Conservation (phyloP, 345 rosid species). For the Bretschneidera sinensis region DNA sequence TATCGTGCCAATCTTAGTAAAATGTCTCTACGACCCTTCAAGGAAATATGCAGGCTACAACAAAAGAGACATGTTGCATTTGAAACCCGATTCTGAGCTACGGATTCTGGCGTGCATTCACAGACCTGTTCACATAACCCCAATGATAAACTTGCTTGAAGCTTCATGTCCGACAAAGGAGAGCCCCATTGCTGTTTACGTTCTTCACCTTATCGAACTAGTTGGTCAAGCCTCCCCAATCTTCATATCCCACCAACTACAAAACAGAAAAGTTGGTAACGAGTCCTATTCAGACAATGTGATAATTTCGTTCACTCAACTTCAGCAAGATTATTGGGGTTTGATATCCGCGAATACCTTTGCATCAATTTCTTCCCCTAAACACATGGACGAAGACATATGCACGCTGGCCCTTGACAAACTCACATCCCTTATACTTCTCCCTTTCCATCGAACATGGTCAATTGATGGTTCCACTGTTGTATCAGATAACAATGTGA, state of each 20-base stretch:
- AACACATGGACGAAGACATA: slow-evolving; percentile 55
- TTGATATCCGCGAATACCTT: slow-evolving; percentile 21
- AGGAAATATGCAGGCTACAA: slow-evolving; percentile 46
- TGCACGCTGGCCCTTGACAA: slow-evolving; percentile 52
- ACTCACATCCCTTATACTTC: slow-evolving; percentile 37
- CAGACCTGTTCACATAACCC: slow-evolving; percentile 30
- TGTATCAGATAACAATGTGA: slow-evolving; percentile 24
- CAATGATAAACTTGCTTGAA: slow-evolving; percentile 32
- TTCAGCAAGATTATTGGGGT: slow-evolving; percentile 21
- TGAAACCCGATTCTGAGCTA: slow-evolving; percentile 27
- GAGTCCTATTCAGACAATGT: slow-evolving; percentile 35
- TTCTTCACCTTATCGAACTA: slow-evolving; percentile 49
- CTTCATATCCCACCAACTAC: slow-evolving; percentile 42
- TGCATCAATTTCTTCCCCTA: slow-evolving; percentile 27
- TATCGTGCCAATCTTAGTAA: slow-evolving; percentile 38
- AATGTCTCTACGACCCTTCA: slow-evolving; percentile 42
- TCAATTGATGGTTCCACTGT: slow-evolving; percentile 24
- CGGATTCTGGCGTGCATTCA: slow-evolving; percentile 47
- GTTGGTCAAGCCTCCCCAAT: slow-evolving; percentile 42
- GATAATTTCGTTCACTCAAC: slow-evolving; percentile 25
- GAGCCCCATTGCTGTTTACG: slow-evolving; percentile 33
- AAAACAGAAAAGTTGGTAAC: slow-evolving; percentile 9
- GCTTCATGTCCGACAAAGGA: slow-evolving; percentile 29
- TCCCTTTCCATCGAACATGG: slow-evolving; percentile 59
- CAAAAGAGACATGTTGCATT: slow-evolving; percentile 32